phyloP scores from a whole-genome alignment of 495 filamentous ascomycete species.

The Penicillium diatomitis region DNA sequence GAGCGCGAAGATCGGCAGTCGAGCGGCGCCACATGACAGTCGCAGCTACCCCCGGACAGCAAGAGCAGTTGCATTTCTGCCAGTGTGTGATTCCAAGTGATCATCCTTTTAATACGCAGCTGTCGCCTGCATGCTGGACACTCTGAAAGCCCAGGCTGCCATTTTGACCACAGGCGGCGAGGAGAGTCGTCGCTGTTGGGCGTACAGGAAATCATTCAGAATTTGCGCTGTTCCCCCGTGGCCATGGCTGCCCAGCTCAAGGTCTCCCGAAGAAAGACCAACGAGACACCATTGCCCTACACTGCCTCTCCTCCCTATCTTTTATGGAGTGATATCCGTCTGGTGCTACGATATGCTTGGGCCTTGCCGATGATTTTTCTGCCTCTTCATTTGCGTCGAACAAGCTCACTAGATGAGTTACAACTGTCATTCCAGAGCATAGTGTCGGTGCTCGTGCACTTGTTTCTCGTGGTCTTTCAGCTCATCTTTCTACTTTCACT shows the following conservation, averaged over 20 bases:
- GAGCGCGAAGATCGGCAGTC: not conserved
- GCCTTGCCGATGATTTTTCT: slow-evolving; percentile 44
- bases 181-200: no score
- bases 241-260: slow-evolving; percentile 3
- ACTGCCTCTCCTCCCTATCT: slow-evolving; percentile 51
- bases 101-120: no score
- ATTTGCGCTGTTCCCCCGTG: not conserved
- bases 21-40: slow-evolving; percentile 5
- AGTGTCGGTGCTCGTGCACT: slow-evolving; percentile 41
- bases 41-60: not conserved
- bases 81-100: no score
- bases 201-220: no score
- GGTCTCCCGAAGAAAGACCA: slow-evolving; percentile 2
- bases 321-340: slow-evolving; percentile 43
- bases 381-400: slow-evolving; percentile 41
- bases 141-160: no score
- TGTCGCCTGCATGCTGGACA: not conserved
- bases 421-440: slow-evolving; percentile 40
- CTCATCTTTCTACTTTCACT: slow-evolving; percentile 31
- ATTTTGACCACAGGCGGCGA: no score
- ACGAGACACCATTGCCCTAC: slow-evolving; percentile 35
- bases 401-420: slow-evolving; percentile 49
- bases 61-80: no score
- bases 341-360: slow-evolving; percentile 42
- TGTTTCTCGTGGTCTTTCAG: slow-evolving; percentile 35